A percentile compares a stretch with the other conserved stretches of the same genome.
phyloP scores from a whole-genome alignment of 495 filamentous ascomycete species.

The Tuber aestivum region DNA sequence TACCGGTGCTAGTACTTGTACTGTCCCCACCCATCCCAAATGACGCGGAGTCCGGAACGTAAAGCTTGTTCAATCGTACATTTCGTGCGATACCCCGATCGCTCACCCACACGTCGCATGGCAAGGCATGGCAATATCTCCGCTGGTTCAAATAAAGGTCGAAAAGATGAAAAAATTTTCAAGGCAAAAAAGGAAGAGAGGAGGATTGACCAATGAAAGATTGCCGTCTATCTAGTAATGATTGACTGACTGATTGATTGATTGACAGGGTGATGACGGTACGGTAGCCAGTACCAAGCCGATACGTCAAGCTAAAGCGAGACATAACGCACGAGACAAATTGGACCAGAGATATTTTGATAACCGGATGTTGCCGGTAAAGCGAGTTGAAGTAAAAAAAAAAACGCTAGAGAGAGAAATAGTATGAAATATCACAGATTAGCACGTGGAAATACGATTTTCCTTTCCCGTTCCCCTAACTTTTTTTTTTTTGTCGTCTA shows the following conservation, averaged over 20 bases:
- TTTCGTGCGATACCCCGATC: not conserved
- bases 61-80: not conserved
- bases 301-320: not conserved
- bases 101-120: not conserved
- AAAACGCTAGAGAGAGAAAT: no score
- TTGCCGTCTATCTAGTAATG: not conserved
- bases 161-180: not conserved
- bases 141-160: not conserved
- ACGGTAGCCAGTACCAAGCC: not conserved
- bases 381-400: not conserved
- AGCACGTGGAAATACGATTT: not conserved
- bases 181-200: not conserved
- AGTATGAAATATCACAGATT: not conserved
- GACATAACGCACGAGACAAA: slow-evolving; percentile 1
- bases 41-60: not conserved
- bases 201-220: not conserved
- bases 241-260: not conserved
- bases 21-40: not conserved
- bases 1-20: no score
- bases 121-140: not conserved
- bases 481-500: slow-evolving; percentile 7
- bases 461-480: slow-evolving; percentile 13
- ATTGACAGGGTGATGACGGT: not conserved
- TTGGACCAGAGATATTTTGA: not conserved
- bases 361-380: not conserved